phyloP scores from a whole-genome alignment of 2,329 filamentous ascomycete genomes.

The Talaromyces atroroseus region DNA sequence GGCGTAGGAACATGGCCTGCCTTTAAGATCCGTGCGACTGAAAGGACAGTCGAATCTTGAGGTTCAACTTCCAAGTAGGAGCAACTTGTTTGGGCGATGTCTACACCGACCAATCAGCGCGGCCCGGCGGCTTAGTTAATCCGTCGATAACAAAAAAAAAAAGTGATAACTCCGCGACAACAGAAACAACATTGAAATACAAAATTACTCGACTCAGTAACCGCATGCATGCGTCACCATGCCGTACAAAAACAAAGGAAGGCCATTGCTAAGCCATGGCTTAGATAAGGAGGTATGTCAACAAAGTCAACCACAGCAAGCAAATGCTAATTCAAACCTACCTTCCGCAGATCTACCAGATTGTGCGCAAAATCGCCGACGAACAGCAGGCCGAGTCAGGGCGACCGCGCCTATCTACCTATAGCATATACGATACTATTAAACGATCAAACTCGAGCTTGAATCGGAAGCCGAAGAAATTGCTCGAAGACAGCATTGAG shows the following conservation, averaged over 20 bases:
- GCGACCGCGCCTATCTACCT: constrained; percentile 50
- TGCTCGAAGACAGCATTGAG: constrained; percentile 80
- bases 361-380: constrained; percentile 71
- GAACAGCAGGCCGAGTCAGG: constrained; percentile 51
- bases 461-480: constrained; percentile 72
- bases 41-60: no score
- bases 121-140: not conserved
- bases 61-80: no score
- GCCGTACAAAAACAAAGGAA: constrained; percentile 35
- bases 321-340: constrained; percentile 12
- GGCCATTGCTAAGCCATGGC: constrained; percentile 48
- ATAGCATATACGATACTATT: constrained; percentile 69
- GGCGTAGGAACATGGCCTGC: no score
- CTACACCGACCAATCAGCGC: constrained; percentile 3
- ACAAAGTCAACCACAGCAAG: not conserved
- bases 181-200: not conserved
- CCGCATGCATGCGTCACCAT: constrained; percentile 21
- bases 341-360: constrained; percentile 59
- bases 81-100: not conserved
- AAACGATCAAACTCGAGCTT: constrained; percentile 82
- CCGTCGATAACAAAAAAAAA: not conserved
- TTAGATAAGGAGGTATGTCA: constrained; percentile 57
- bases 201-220: not conserved
- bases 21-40: no score
- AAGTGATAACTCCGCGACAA: constrained; percentile 4